These are phyloP conservation scores for Pythium insidiosum DNA, from an alignment of 352 stramenopile species.

Conservation along the genomic window DNA sequence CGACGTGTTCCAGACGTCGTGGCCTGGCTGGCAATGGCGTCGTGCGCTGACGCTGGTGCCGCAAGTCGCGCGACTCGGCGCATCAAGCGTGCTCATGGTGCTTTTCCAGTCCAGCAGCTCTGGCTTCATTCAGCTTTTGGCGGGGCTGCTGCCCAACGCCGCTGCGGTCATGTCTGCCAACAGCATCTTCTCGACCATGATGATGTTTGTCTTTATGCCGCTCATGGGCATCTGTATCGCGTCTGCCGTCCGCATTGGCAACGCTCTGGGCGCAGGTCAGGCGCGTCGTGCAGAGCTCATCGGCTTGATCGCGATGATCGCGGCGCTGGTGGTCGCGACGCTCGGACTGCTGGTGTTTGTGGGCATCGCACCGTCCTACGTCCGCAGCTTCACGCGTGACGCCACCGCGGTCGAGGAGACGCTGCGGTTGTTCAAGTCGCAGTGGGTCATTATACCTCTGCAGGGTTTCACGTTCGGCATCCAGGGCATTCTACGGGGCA, in stretches of 20 bases:
- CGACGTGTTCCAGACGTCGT: constrained; percentile 15
- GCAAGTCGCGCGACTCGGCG: constrained; percentile 11
- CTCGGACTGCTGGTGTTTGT: constrained; percentile 2
- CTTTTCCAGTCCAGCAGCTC: constrained; percentile 38
- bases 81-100: constrained; percentile 43
- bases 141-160: constrained; percentile 19
- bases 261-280: constrained; percentile 16
- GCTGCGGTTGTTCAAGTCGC: background rate
- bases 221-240: constrained; percentile 12
- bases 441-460: constrained; percentile 1
- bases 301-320: background rate
- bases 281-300: constrained; percentile 7
- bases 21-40: constrained; percentile 22
- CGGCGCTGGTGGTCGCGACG: background rate
- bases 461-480: constrained; percentile 4
- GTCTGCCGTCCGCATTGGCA: constrained; percentile 17
- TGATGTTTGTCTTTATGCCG: constrained; percentile 12
- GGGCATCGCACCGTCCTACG: constrained; percentile 4
- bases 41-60: constrained; percentile 9
- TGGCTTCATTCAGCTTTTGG: constrained; percentile 22
- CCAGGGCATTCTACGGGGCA: constrained; percentile 10
- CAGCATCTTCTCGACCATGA: constrained; percentile 11
- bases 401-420: constrained; percentile 1
- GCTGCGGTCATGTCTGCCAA: constrained; percentile 19
- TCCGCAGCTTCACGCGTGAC: constrained; percentile 11